A percentile compares a stretch with the other conserved stretches of the same genome.
phyloP scores from a whole-genome alignment of 768 basidiomycete genomes.

The Lentinula boryana region DNA sequence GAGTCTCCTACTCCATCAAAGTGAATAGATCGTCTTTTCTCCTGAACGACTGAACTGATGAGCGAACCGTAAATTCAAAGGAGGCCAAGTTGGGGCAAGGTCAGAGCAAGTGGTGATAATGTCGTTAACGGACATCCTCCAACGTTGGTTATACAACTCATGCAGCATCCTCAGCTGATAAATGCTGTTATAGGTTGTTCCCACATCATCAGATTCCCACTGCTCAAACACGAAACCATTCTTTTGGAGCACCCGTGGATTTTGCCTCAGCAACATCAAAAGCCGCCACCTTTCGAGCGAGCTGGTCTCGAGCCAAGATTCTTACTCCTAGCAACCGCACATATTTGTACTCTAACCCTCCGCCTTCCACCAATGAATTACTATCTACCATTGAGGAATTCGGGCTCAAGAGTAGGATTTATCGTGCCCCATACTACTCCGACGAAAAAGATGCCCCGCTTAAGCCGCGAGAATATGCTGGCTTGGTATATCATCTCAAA shows the following conservation, averaged over 20 bases:
- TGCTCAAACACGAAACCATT: neutral
- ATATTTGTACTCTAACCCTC: slow-evolving; percentile 41
- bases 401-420: slow-evolving; percentile 53
- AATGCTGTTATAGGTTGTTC: neutral
- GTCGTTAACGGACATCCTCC: neutral
- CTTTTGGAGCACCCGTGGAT: neutral
- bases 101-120: neutral
- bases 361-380: slow-evolving; percentile 48
- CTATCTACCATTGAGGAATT: slow-evolving; percentile 35
- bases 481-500: slow-evolving; percentile 65
- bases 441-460: slow-evolving; percentile 62
- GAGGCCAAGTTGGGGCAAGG: neutral
- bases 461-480: slow-evolving; percentile 71
- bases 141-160: neutral
- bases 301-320: neutral
- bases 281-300: neutral
- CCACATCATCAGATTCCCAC: neutral
- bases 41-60: neutral
- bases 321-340: neutral
- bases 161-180: neutral
- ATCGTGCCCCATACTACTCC: slow-evolving; percentile 80
- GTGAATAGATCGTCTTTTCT: neutral
- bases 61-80: neutral
- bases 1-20: neutral
- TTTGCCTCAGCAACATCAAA: neutral